Percentiles rank a stretch among this genome's conserved stretches.
Conservation (phyloP, 169 alveolate species). For the Toxoplasma gondii region DNA sequence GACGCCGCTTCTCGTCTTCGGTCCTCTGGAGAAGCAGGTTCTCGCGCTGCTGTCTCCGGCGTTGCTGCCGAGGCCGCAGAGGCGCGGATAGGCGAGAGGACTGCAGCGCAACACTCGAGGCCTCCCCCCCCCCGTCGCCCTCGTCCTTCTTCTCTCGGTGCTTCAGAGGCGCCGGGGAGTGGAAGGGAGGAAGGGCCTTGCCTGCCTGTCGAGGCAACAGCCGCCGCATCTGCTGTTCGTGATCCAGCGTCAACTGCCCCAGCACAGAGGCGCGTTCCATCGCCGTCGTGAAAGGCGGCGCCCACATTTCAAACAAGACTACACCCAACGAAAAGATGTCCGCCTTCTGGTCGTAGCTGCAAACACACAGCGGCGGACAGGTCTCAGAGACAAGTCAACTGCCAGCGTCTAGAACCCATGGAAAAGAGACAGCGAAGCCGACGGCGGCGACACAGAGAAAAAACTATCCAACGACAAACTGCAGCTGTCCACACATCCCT, state of each 20-base stretch:
- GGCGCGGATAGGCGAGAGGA: neutral
- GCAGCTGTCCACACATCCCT: neutral
- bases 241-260: slow-evolving; percentile 16
- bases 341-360: slow-evolving; percentile 50
- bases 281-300: slow-evolving; percentile 38
- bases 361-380: neutral
- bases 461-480: neutral
- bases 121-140: neutral
- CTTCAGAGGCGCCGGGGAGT: neutral
- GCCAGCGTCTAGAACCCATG: neutral
- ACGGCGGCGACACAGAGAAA: too few relatives aligned
- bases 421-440: neutral
- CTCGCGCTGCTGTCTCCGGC: slow-evolving; percentile 40
- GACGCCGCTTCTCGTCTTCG: neutral
- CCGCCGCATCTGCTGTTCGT: neutral
- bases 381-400: neutral
- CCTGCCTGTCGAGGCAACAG: neutral
- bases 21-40: neutral
- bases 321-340: slow-evolving; percentile 45
- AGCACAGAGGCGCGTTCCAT: slow-evolving; percentile 48
- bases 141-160: too few relatives aligned
- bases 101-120: neutral
- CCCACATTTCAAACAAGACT: slow-evolving; percentile 36
- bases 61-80: slow-evolving; percentile 7
- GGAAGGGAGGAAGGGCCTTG: neutral